Conservation (phyloP, 108 stramenopile genomes). For the Stephanodiscus minutulus region DNA sequence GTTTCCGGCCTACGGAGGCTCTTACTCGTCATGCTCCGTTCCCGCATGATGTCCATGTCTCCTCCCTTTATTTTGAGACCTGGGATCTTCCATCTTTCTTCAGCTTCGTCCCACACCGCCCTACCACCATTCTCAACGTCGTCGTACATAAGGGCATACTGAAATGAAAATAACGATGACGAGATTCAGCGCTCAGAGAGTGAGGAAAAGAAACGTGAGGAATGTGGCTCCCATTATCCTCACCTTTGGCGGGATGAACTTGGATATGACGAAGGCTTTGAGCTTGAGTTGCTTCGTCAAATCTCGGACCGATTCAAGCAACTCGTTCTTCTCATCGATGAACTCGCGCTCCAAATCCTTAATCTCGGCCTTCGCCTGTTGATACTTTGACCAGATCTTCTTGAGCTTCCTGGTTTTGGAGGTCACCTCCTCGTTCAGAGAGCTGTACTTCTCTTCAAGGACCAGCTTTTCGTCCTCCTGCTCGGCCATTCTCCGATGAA, state of each 20-base stretch:
- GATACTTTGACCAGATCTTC: constrained; percentile 83
- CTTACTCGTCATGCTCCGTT: constrained; percentile 43
- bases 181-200: neutral
- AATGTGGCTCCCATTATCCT: neutral
- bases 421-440: constrained; percentile 72
- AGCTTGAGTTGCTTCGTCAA: constrained; percentile 85
- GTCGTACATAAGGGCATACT: constrained; percentile 53
- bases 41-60: constrained; percentile 23
- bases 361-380: constrained; percentile 70
- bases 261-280: constrained; percentile 77
- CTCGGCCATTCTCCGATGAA: constrained; percentile 63
- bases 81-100: constrained; percentile 70
- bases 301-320: constrained; percentile 85
- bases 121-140: constrained; percentile 65
- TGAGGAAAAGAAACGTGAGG: neutral
- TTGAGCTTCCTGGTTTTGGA: constrained; percentile 85
- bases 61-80: constrained; percentile 12
- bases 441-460: constrained; percentile 69
- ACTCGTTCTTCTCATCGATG: constrained; percentile 76
- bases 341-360: constrained; percentile 80
- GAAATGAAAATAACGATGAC: neutral
- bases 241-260: constrained; percentile 80
- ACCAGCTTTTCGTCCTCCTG: constrained; percentile 67
- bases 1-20: constrained; percentile 74
- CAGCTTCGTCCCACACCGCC: constrained; percentile 79